Base-by-base conservation (phyloP, 306 rosid genomes). In the Quercus rubra region DNA sequence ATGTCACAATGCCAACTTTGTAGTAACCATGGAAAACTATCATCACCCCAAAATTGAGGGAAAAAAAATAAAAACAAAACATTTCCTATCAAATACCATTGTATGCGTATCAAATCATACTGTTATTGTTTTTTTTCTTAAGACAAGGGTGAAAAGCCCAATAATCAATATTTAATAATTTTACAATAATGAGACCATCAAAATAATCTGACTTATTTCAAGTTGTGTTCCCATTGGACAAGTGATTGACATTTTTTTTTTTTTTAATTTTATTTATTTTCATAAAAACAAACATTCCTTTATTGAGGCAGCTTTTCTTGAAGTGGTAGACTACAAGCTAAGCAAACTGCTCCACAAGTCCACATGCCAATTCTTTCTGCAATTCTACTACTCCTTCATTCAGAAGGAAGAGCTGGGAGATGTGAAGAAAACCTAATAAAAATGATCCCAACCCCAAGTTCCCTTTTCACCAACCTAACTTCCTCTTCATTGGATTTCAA, bases 391-490 rank as follows among this genome's bases (percentile, higher is more conserved):
- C 78, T 75, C 63, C 82, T 85, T 55, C 11, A 58, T 66, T 83
- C 69, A 78, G 70, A 88, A 76, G 85, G 76, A 85, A 88, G 74
- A 64, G 70, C 74, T 20, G 38, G 3, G 1, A 72, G 3, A 21
- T 5, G 18, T 2, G 21, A 19, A 73, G 12, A 80, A 59, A 67
- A 63, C 73, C 73, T 74, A 74, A 72, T 63, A 61, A 73, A 73
- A 68, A 62, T 68, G 77, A 71, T 74, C 80, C 56, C 75, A 71
- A 33, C 55, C 70, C 27, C 73, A 17, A 55, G 25, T 77, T 74
- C 62, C 84, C 74, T 54, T 57, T 84, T 46, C 78, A 82, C 70
- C 80, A 71, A 88, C 89, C 91, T 81, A 88, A 83, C 87, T 80
- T 17, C 78, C 67, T 82, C 38, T 52, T 66, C 80, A 72, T n/a